A percentile compares a stretch with the other conserved stretches of the same genome.
phyloP scores from a whole-genome alignment of 2,329 filamentous ascomycete species.

The Apiospora rasikravindrae region DNA sequence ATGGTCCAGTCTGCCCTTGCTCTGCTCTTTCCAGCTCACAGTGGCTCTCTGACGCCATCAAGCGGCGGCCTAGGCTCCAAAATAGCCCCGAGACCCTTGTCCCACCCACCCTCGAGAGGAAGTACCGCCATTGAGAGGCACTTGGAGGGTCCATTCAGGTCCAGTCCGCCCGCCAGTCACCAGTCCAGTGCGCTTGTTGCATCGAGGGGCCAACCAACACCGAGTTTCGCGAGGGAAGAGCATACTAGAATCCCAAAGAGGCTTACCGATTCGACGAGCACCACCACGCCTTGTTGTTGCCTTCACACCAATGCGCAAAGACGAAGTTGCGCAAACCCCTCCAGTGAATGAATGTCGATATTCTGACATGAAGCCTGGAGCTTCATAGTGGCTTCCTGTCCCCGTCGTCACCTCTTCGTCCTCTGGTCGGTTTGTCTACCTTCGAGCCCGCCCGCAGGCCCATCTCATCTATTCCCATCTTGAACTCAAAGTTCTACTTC shows the following conservation, averaged over 20 bases:
- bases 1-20: neutral
- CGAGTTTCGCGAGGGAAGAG: conserved; percentile 9
- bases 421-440: neutral
- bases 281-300: neutral
- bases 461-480: neutral
- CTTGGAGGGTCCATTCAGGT: neutral
- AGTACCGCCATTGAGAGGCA: neutral
- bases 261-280: conserved; percentile 4
- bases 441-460: neutral
- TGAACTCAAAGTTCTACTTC: neutral
- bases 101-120: neutral
- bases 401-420: neutral
- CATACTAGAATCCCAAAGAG: conserved; percentile 10
- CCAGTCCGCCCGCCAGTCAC: neutral
- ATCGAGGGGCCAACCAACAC: conserved; percentile 14
- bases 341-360: neutral
- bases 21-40: neutral
- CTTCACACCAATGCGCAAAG: neutral
- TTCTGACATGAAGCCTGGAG: conserved; percentile 16
- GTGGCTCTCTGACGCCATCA: conserved; percentile 1
- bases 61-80: neutral
- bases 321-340: conserved; percentile 6
- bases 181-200: neutral
- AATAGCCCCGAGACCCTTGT: conserved; percentile 2
- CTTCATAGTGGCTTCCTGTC: neutral